Percentiles rank a stretch among this genome's conserved stretches.
Conservation (phyloP, 2,329 filamentous ascomycete genomes). For the Nannizziopsis barbatae region DNA sequence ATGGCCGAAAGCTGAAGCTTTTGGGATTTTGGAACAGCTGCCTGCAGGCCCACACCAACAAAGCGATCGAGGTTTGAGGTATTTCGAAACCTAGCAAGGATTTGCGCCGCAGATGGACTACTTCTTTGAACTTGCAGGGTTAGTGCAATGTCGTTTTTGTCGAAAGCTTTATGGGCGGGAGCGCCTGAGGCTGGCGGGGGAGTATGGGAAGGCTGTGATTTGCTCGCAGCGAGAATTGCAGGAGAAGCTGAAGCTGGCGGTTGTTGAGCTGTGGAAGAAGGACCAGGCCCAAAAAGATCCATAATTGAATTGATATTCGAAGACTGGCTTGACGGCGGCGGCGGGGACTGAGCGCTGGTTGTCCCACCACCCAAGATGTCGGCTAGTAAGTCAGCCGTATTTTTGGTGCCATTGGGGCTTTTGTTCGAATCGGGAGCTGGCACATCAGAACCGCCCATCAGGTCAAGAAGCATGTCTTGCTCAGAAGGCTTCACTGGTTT, state of each 20-base stretch:
- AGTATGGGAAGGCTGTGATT: slow-evolving; percentile 41
- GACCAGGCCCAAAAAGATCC: slow-evolving; percentile 61
- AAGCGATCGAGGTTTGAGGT: slow-evolving; percentile 53
- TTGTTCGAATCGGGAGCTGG: slow-evolving; percentile 44
- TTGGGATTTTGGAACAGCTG: slow-evolving; percentile 91
- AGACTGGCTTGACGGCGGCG: slow-evolving; percentile 47
- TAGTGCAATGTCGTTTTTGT: slow-evolving; percentile 72
- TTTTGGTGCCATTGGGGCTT: slow-evolving; percentile 48
- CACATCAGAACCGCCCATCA: slow-evolving; percentile 74
- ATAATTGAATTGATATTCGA: slow-evolving; percentile 67
- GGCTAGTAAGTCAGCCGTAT: slow-evolving; percentile 76
- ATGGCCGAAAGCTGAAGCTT: slow-evolving; percentile 87
- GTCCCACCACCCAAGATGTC: slow-evolving; percentile 73
- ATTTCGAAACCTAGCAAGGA: slow-evolving; percentile 76
- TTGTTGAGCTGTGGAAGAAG: slow-evolving; percentile 39
- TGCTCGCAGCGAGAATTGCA: slow-evolving; percentile 39
- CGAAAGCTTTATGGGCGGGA: slow-evolving; percentile 60
- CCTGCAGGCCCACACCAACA: slow-evolving; percentile 72
- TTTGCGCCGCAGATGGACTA: slow-evolving; percentile 56
- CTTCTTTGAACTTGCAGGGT: slow-evolving; percentile 77
- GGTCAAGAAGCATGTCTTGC: slow-evolving; percentile 79
- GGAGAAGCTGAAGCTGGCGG: slow-evolving; percentile 38
- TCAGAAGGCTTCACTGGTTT: slow-evolving; percentile 71
- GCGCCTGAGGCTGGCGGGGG: slow-evolving; percentile 36
- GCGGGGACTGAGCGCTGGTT: slow-evolving; percentile 32